Base-by-base conservation (phyloP, 805 yeast genomes). In the Myxozyma geophila region DNA sequence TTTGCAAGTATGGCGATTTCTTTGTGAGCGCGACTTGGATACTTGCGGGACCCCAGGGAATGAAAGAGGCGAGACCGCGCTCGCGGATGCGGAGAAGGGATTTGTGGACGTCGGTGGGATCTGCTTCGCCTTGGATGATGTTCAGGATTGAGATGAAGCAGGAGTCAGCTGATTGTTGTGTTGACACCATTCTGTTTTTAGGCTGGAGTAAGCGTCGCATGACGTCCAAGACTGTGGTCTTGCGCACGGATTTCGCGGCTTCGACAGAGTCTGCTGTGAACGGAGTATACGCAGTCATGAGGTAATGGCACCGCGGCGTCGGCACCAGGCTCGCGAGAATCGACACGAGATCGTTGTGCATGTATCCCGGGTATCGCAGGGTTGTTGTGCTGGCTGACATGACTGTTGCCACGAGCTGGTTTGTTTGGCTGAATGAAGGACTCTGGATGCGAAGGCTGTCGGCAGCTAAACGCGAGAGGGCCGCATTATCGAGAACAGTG, bases 401-500 rank as follows among this genome's bases (percentile, higher is more conserved):
- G 9, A 90, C 91, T 8, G 92, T 86, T 0, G 98, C 84, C 2
- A 95, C 91, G 48, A 95, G 79, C 73, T 89, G 90, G 77, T 95
- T 95, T 1, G 93, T 85, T 61, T 92, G 92, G 55, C 82, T 84
- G 71, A 87, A 88, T 1, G 92, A 86, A 8, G 89, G 88, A 53
- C 84, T 80, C 37, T 80, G 80, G 46, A 80, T 83, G 60, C 83
- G 82, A 51, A 87, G 79, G 40, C 84, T 83, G 49, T 80, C 81
- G 15, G 87, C 82, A 1, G 97, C 92, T 49, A 92, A 83, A 21
- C 87, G 79, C 70, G 87, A 80, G 57, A 95, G 77, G 0, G 98
- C 92, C 66, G 88, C 90, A 75, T 95, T 95, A 74, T 95, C 98
- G 72, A 92, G 88, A 5, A 93, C 95, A n/a, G 91, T 81, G 50